A percentile compares a stretch with the other conserved stretches of the same genome.
Evolutionary conservation across 106 monocot genomes (phyloP).

Genomic region (Hemerocallis citrina): DNA sequence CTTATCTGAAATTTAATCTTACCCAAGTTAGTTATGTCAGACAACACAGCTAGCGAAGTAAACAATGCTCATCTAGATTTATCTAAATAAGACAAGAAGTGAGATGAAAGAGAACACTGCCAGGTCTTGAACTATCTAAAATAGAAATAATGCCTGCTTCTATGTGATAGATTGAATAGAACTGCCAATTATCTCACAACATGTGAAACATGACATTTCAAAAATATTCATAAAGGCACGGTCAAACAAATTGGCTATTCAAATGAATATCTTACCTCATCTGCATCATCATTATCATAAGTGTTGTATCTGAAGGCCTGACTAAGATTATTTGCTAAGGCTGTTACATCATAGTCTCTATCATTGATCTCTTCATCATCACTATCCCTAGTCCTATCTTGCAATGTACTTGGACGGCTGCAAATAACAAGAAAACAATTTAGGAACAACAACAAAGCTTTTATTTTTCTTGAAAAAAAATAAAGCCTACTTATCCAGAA

Average conservation of each 20-base stretch:
- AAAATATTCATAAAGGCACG: too few species aligned
- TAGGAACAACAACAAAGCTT: not conserved
- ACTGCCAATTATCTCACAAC: not conserved
- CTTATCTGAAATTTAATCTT: too few species aligned
- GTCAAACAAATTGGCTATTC: not conserved
- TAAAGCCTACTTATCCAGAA: too few species aligned
- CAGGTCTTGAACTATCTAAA: too few species aligned
- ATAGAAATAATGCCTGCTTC: too few species aligned
- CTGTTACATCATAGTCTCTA: slow-evolving; percentile 54
- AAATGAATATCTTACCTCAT: slow-evolving; percentile 28
- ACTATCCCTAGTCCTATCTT: slow-evolving; percentile 58
- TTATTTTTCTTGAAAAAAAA: not conserved
- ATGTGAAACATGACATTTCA: not conserved
- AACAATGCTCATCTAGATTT: too few species aligned
- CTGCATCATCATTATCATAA: slow-evolving; percentile 45
- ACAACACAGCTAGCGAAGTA: too few species aligned
- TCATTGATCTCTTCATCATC: slow-evolving; percentile 66
- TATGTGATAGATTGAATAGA: not conserved
- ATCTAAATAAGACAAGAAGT: too few species aligned
- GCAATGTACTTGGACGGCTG: slow-evolving; percentile 64
- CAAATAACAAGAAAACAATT: slow-evolving; percentile 6
- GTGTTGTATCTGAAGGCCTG: slow-evolving; percentile 42
- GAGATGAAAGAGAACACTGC: too few species aligned
- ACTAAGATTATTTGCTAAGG: slow-evolving; percentile 51
- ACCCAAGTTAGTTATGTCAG: too few species aligned